Conservation (phyloP, 352 stramenopile species). For the Ophiocytium majus region DNA sequence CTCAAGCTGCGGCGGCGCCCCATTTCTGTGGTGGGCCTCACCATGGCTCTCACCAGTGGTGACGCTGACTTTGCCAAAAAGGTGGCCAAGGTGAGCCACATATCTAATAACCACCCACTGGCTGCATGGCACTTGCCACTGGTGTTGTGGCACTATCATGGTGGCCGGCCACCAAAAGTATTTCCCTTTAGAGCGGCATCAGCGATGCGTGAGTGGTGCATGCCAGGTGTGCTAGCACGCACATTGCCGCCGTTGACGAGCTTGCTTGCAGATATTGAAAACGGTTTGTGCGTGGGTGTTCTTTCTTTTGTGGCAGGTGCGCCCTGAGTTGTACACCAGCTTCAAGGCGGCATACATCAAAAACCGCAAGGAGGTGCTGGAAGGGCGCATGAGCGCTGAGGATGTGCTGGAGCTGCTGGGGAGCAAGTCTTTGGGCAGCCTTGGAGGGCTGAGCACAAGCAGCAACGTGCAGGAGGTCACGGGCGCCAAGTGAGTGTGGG, state of each 20-base stretch:
- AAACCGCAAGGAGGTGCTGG: neutral
- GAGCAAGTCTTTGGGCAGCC: neutral
- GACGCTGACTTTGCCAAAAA: slow-evolving; percentile 53
- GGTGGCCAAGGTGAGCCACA: slow-evolving; percentile 45
- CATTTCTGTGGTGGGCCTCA: slow-evolving; percentile 47
- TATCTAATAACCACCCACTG: no score
- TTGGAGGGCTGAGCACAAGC: slow-evolving; percentile 22
- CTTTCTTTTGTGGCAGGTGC: no score
- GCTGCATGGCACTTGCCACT: no score
- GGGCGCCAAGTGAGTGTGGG: neutral
- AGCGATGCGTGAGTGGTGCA: no score
- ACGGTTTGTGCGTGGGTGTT: no score
- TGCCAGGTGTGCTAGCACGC: no score
- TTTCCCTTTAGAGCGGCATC: no score
- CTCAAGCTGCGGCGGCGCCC: slow-evolving; percentile 43
- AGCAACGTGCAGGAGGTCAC: slow-evolving; percentile 18
- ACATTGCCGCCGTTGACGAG: no score
- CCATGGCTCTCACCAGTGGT: slow-evolving; percentile 45
- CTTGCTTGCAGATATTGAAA: no score
- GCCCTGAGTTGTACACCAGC: neutral
- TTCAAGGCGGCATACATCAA: slow-evolving; percentile 24
- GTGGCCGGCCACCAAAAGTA: no score
- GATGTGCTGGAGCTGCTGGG: slow-evolving; percentile 1
- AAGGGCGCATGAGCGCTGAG: neutral
- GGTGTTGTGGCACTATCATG: no score